Conservation (phyloP, 257 asterid genomes). For the Nicotiana sylvestris region DNA sequence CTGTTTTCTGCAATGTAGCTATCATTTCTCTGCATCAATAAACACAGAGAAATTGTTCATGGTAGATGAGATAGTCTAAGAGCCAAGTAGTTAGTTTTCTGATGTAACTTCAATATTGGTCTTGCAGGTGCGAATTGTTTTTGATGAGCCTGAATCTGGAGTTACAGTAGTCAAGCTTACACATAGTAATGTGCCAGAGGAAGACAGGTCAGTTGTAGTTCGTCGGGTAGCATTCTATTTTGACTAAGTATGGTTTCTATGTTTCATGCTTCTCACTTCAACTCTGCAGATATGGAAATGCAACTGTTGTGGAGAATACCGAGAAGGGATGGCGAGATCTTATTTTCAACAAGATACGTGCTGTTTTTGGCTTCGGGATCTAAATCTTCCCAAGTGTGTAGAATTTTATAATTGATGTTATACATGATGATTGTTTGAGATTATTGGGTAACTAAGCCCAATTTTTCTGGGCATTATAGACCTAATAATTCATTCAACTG, state of each 20-base stretch:
- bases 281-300: conserved; percentile 62
- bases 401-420: conserved; percentile 1
- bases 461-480: not conserved
- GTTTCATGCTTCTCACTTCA: not conserved
- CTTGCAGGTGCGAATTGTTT: conserved; percentile 66
- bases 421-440: not conserved
- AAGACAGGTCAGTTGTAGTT: conserved; percentile 66
- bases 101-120: not conserved
- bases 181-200: conserved; percentile 84
- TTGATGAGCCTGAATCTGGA: conserved; percentile 92
- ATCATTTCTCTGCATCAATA: no score
- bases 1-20: no score
- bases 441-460: not conserved
- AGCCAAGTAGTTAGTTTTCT: not conserved
- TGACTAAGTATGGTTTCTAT: no score
- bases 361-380: conserved; percentile 45
- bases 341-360: conserved; percentile 72
- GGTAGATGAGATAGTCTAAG: not conserved
- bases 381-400: conserved; percentile 12
- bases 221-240: no score
- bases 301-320: conserved; percentile 91
- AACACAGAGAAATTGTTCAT: not conserved
- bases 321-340: conserved; percentile 98
- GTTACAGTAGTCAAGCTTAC: conserved; percentile 65
- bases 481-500: not conserved